Conservation (phyloP, 2,329 filamentous ascomycete genomes). For the Aspergillus fumigatus region DNA sequence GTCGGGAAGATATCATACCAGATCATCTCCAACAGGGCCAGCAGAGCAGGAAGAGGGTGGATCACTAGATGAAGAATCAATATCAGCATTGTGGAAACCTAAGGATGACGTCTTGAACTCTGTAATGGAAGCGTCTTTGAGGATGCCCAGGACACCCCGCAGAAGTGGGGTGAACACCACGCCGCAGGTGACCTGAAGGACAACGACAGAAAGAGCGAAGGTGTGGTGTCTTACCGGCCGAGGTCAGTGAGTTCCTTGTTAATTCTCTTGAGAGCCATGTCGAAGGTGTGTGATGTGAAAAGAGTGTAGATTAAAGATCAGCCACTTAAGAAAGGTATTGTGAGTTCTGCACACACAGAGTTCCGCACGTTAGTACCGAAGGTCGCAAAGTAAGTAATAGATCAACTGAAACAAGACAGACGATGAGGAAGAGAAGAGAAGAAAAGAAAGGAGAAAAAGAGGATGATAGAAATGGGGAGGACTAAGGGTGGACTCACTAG, state of each 20-base stretch:
- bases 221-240: conserved; percentile 41
- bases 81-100: neutral
- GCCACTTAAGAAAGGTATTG: conserved; percentile 9
- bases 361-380: conserved; percentile 4
- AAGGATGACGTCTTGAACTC: conserved; percentile 7
- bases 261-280: conserved; percentile 51
- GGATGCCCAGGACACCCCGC: conserved; percentile 15
- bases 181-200: neutral
- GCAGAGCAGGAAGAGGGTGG: conserved; percentile 98
- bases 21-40: conserved; percentile 91
- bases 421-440: conserved; percentile 4
- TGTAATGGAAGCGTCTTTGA: neutral
- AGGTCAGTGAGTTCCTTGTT: conserved; percentile 52
- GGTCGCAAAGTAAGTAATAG: neutral
- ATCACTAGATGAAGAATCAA: conserved; percentile 58
- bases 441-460: conserved; percentile 9
- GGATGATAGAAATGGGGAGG: conserved; percentile 7
- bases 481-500: conserved; percentile 8
- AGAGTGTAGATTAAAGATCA: conserved; percentile 1
- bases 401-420: neutral
- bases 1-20: conserved; percentile 61
- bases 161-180: conserved; percentile 15
- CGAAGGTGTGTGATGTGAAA: conserved; percentile 16
- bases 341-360: conserved; percentile 15
- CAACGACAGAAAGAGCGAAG: conserved; percentile 6